Percentiles rank a stretch among this genome's conserved stretches.
Evolutionary conservation across 2,329 filamentous ascomycete genomes (phyloP).

Genomic region (Metarhizium album): DNA sequence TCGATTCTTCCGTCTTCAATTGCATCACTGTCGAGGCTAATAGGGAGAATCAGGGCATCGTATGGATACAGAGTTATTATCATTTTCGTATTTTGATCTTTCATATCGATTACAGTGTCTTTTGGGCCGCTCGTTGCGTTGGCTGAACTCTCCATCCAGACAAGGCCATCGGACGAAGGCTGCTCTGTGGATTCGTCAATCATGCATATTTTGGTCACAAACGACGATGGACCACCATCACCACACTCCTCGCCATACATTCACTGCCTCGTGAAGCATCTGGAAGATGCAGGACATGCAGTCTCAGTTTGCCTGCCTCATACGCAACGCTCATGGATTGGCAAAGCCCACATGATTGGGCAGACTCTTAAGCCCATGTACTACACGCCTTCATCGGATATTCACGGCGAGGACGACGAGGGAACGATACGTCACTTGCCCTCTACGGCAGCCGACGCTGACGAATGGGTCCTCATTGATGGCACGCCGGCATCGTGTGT

Average conservation of each 20-base stretch:
- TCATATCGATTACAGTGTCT: background rate
- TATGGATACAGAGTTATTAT: too few relatives aligned
- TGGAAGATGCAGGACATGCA: constrained; percentile 67
- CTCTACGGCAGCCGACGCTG: constrained; percentile 44
- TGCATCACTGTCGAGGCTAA: background rate
- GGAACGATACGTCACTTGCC: constrained; percentile 52
- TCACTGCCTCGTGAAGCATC: constrained; percentile 58
- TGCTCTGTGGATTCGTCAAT: constrained; percentile 9
- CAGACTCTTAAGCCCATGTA: constrained; percentile 76
- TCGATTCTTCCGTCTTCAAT: background rate
- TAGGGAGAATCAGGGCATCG: background rate
- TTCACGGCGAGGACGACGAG: constrained; percentile 36
- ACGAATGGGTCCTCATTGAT: constrained; percentile 75
- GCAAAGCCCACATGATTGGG: constrained; percentile 93
- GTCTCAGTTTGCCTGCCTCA: constrained; percentile 89
- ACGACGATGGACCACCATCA: constrained; percentile 75
- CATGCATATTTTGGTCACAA: constrained; percentile 58
- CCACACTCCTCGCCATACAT: constrained; percentile 71
- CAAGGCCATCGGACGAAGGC: background rate
- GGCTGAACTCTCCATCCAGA: background rate
- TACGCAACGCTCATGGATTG: constrained; percentile 93
- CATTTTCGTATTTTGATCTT: too few relatives aligned
- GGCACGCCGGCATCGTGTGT: constrained; percentile 73
- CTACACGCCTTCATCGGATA: constrained; percentile 51
- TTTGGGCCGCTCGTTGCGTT: background rate